Evolutionary conservation across 495 filamentous ascomycete species (phyloP).

Genomic region (Lasiosphaeria ovina): DNA sequence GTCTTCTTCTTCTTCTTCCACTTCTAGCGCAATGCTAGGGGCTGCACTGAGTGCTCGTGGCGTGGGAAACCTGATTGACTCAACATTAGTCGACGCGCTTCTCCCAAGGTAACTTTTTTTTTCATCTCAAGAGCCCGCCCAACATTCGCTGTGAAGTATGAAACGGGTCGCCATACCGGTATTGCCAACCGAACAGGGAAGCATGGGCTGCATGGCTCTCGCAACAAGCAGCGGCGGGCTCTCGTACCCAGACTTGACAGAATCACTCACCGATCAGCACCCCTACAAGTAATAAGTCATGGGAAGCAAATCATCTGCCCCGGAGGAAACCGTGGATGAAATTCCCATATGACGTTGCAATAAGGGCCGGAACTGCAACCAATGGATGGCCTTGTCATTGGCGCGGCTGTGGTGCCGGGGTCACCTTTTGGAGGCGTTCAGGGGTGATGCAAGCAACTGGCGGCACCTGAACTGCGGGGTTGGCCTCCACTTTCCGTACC

Average conservation of each 20-base stretch:
- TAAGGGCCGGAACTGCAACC: slow-evolving; percentile 2
- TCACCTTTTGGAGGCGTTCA: slow-evolving; percentile 1
- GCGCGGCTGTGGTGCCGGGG: slow-evolving; percentile 18
- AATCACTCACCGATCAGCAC: neutral
- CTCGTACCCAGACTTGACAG: neutral
- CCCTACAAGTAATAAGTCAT: neutral
- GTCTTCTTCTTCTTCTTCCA: no score
- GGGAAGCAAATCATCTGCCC: neutral
- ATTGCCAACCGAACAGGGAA: neutral
- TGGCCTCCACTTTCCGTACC: neutral
- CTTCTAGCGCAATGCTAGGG: no score
- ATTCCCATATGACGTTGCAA: slow-evolving; percentile 15
- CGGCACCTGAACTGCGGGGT: slow-evolving; percentile 5
- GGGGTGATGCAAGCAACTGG: slow-evolving; percentile 17
- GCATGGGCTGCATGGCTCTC: no score
- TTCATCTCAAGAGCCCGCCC: no score
- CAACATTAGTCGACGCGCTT: no score
- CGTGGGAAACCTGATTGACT: no score
- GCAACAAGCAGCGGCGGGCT: no score
- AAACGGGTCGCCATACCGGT: neutral
- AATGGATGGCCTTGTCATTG: slow-evolving; percentile 12
- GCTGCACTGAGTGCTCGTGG: no score
- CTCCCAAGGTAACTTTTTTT: no score
- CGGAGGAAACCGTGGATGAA: neutral
- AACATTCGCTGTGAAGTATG: no score